phyloP scores from a whole-genome alignment of 2,329 filamentous ascomycete genomes.

The Shiraia sp. region DNA sequence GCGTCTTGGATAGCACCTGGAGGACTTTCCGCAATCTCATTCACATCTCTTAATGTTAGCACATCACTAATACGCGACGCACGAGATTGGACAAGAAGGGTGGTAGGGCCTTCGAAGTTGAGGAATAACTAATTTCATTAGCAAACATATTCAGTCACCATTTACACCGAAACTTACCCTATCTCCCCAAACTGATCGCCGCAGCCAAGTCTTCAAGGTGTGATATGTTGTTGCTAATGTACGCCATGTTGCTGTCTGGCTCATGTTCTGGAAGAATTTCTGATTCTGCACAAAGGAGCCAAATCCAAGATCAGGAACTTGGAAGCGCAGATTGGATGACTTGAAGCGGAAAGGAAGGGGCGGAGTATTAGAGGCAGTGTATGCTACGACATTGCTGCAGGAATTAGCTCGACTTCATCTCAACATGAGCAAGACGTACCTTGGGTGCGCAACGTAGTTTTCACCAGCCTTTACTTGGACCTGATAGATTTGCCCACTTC shows the following conservation, averaged over 20 bases:
- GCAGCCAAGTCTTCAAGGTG: conserved; percentile 72
- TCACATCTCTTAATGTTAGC: conserved; percentile 76
- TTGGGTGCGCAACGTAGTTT: conserved; percentile 87
- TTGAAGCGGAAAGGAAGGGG: conserved; percentile 88
- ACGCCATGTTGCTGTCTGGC: conserved; percentile 73
- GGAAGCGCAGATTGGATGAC: conserved; percentile 72
- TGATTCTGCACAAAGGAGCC: conserved; percentile 67
- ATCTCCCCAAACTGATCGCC: conserved; percentile 91
- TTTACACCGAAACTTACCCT: too few relatives aligned
- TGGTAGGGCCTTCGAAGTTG: conserved; percentile 84
- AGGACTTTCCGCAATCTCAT: conserved; percentile 84
- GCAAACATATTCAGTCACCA: too few relatives aligned
- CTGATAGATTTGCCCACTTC: conserved; percentile 87
- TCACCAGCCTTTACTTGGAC: conserved; percentile 80
- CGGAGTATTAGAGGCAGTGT: conserved; percentile 72
- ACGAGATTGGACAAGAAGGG: conserved; percentile 86
- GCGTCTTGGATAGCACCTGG: conserved; percentile 70
- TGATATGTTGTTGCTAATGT: conserved; percentile 67
- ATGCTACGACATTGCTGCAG: conserved; percentile 81
- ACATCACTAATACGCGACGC: conserved; percentile 77
- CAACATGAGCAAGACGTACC: conserved; percentile 43
- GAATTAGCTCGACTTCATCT: conserved; percentile 3
- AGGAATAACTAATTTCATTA: conserved; percentile 68
- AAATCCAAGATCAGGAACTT: conserved; percentile 72
- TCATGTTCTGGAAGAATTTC: conserved; percentile 74